These are phyloP conservation scores for Pleurotus giganteus DNA, from an alignment of 768 basidiomycete species.

Conservation along the genomic window DNA sequence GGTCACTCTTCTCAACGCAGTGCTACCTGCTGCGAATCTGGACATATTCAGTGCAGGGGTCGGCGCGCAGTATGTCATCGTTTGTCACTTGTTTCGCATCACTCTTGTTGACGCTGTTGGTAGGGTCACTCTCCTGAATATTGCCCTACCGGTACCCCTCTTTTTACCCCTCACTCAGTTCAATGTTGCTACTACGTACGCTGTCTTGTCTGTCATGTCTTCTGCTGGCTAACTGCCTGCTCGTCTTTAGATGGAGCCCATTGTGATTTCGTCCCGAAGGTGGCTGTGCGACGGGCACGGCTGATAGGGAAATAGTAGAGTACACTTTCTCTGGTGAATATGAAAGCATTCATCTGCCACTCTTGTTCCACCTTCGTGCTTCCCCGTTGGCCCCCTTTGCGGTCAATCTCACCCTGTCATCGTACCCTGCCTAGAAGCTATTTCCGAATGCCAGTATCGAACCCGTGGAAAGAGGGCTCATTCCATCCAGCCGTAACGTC, in stretches of 20 bases:
- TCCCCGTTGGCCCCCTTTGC: too few species aligned
- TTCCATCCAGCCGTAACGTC: too few species aligned
- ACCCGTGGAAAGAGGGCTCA: too few species aligned
- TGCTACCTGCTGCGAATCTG: not conserved
- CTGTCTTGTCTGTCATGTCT: not conserved
- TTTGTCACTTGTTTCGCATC: not conserved
- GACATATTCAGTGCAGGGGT: constrained; percentile 4
- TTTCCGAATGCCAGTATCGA: too few species aligned
- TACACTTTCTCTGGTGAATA: too few species aligned
- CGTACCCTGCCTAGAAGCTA: too few species aligned
- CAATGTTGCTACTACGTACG: constrained; percentile 1
- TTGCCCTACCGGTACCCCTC: not conserved
- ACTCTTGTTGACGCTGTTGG: not conserved
- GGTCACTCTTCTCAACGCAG: not conserved
- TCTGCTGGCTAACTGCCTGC: not conserved
- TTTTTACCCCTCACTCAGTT: constrained; percentile 1
- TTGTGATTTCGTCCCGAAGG: not conserved
- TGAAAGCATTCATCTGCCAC: too few species aligned
- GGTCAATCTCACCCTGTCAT: too few species aligned
- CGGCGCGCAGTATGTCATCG: not conserved
- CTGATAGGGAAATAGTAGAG: too few species aligned
- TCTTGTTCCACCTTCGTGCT: too few species aligned
- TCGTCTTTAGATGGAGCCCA: not conserved
- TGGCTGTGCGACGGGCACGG: too few species aligned
- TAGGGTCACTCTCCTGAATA: not conserved